Evolutionary conservation across 495 filamentous ascomycete species (phyloP), one percentile per base, ranked within the genome.

Genomic region (Pseudomonodictys pantanalensis): DNA sequence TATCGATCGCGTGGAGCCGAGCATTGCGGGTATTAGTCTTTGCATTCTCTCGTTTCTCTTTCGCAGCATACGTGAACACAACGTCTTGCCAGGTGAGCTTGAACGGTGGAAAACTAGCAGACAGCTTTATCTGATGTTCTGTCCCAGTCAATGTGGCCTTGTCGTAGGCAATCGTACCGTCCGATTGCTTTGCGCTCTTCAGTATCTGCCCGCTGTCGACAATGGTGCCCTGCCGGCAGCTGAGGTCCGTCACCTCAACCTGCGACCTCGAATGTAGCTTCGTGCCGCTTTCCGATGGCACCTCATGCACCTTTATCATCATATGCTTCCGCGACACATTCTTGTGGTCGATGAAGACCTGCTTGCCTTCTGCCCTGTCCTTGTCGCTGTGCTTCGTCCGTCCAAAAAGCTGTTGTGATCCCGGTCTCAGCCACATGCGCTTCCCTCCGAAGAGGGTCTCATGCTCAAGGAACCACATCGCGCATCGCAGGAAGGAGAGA

Each of bases 291-390:
- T 83, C 88, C 7, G 83, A 73, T 29, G 77, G 72, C 5, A 93
- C 86, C 0, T 72, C 60, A 11, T 78, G 83, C 1, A 97, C 83
- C 25, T 84, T 77, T 52, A 98, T 84, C 26, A 85, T 84, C 65
- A 97, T 76, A 71, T 98, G 93, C 60, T 92, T 86, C 28, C 92
- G 81, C n/a, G 93, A 98, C 47, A 98, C 85, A 5, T 84, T 84
- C 59, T 87, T 86, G 55, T 91, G 77, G 6, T 78, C 49, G 73
- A 89, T 79, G 51, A 71, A 70, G 84, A 85, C 68, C 66, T 43
- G 35, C 15, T 81, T 74, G 79, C 75, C 71, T 82, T 66, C 73
- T 18, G 25, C 43, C 12, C 47, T 35, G 20, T 57, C 28, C 35
- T 45, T 56, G 44, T 65, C 52, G 22, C 58, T 58, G 12, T 60